Conservation (phyloP, 306 rosid species). For the Vigna nakashimae region DNA sequence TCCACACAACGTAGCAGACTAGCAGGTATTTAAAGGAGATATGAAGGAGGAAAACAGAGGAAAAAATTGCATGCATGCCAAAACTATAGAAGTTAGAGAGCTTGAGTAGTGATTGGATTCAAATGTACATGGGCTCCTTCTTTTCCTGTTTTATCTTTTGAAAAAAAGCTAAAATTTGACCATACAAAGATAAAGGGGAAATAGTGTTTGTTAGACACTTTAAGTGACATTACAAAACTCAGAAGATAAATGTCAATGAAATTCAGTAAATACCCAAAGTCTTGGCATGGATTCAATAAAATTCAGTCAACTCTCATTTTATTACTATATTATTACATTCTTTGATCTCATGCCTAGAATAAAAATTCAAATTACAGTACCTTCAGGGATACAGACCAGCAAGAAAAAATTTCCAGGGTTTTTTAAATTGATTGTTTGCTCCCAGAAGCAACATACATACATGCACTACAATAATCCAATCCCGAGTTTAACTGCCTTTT, state of each 20-base stretch:
- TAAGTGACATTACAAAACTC: constrained; percentile 23
- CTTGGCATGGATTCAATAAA: not conserved
- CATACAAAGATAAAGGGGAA: not conserved
- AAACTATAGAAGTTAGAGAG: constrained; percentile 8
- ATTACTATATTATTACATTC: not conserved
- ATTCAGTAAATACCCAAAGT: constrained; percentile 31
- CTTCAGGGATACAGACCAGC: not conserved
- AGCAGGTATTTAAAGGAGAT: not conserved
- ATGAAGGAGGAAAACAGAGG: not conserved
- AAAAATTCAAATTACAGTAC: not conserved
- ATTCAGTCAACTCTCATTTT: not conserved
- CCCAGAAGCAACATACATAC: constrained; percentile 28
- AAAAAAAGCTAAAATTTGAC: constrained; percentile 16
- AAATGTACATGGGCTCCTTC: constrained; percentile 12
- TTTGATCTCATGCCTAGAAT: constrained; percentile 39
- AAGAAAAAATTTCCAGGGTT: constrained; percentile 27
- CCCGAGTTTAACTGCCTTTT: constrained; percentile 21
- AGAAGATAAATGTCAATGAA: constrained; percentile 28
- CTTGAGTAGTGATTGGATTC: not conserved
- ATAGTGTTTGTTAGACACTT: constrained; percentile 27
- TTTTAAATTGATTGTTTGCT: constrained; percentile 35
- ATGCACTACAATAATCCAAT: constrained; percentile 37
- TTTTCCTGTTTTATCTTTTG: constrained; percentile 3
- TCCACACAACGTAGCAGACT: not conserved
- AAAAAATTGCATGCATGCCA: not conserved